phyloP scores from a whole-genome alignment of 2,329 filamentous ascomycete genomes.

The Lecanicillium sp. region DNA sequence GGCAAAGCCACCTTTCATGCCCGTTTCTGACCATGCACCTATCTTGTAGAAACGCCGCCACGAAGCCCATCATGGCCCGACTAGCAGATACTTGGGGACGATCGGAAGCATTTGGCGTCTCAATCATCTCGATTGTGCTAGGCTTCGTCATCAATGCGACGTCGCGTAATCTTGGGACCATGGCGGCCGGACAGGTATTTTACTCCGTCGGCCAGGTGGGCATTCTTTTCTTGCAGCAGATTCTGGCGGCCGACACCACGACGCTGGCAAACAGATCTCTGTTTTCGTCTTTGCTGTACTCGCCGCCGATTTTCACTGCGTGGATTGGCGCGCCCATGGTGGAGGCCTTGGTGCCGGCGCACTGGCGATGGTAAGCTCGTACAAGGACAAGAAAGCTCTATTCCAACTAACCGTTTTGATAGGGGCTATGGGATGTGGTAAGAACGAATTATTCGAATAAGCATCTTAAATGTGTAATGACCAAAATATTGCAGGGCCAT shows the following conservation, averaged over 20 bases:
- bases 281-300: constrained; percentile 51
- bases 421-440: constrained; percentile 53
- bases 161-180: constrained; percentile 47
- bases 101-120: constrained; percentile 51
- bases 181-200: constrained; percentile 52
- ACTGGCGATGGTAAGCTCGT: constrained; percentile 44
- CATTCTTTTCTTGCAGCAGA: constrained; percentile 54
- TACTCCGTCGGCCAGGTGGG: constrained; percentile 55
- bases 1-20: too few relatives aligned
- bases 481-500: constrained; percentile 36
- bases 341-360: constrained; percentile 36
- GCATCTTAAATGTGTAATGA: too few relatives aligned
- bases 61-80: constrained; percentile 43
- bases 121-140: constrained; percentile 47
- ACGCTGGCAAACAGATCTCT: constrained; percentile 54
- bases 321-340: constrained; percentile 45
- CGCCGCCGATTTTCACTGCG: constrained; percentile 55
- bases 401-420: background rate
- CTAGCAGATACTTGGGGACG: constrained; percentile 57
- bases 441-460: too few relatives aligned
- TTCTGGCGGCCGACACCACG: constrained; percentile 59
- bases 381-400: too few relatives aligned
- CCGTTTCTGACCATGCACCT: background rate
- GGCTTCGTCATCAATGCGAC: constrained; percentile 54
- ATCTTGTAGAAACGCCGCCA: background rate